These are phyloP conservation scores for Corynespora cassiicola DNA, from an alignment of 2,329 filamentous ascomycete genomes.

Conservation along the genomic window DNA sequence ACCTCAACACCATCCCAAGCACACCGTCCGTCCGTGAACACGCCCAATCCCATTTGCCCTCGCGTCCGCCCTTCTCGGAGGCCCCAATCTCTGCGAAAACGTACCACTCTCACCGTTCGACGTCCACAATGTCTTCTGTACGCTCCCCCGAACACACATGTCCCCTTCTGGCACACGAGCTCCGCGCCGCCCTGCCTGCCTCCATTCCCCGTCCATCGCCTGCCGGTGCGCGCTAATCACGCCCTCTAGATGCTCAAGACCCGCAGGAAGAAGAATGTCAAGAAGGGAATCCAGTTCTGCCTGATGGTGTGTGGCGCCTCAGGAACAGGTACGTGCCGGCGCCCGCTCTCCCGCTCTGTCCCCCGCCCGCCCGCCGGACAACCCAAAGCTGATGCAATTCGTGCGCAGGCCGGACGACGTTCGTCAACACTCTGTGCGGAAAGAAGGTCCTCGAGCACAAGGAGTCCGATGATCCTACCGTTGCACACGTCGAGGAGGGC, in stretches of 20 bases:
- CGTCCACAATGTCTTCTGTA: conserved; percentile 46
- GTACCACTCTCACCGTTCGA: conserved; percentile 25
- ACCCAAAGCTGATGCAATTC: conserved; percentile 10
- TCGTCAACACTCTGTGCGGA: conserved; percentile 98
- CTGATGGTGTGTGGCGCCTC: conserved; percentile 99
- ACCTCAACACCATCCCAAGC: conserved; percentile 36
- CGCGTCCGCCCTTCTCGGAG: conserved; percentile 26
- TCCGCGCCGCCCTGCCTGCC: conserved; percentile 20
- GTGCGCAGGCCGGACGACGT: conserved; percentile 85
- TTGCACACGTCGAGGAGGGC: conserved; percentile 92
- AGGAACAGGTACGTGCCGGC: conserved; percentile 79
- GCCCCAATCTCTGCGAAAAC: conserved; percentile 20
- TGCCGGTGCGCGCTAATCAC: conserved; percentile 36
- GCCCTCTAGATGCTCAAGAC: conserved; percentile 71
- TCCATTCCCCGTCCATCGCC: conserved; percentile 20
- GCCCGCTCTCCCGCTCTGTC: conserved; percentile 1
- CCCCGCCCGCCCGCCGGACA: conserved; percentile 3
- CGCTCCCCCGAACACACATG: conserved; percentile 31
- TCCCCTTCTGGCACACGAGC: conserved; percentile 28
- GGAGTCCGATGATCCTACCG: conserved; percentile 87
- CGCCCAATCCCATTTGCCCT: conserved; percentile 27
- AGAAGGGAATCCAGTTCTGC: conserved; percentile 99
- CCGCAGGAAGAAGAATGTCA: conserved; percentile 99
- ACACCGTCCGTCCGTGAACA: conserved; percentile 20
- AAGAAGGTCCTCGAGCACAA: conserved; percentile 90